Percentiles rank a stretch among this genome's conserved stretches.
phyloP scores from a whole-genome alignment of 1,284 basidiomycete species.

The Microbotryum lychnidis-dioicae region DNA sequence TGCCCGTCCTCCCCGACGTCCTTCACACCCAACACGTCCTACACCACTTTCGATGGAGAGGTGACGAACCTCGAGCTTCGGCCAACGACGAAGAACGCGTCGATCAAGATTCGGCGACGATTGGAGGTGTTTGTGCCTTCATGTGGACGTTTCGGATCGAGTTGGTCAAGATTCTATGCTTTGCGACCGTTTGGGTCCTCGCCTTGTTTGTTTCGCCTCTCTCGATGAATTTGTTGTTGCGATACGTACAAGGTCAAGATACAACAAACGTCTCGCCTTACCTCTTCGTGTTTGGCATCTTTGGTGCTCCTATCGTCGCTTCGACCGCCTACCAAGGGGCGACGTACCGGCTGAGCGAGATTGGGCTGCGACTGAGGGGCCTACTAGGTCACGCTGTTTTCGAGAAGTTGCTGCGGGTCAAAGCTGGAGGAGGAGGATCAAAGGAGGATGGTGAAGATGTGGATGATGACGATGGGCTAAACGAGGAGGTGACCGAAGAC shows the following conservation, averaged over 20 bases:
- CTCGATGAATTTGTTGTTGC: slow-evolving; percentile 27
- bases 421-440: slow-evolving; percentile 19
- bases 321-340: slow-evolving; percentile 26
- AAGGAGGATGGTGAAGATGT: neutral
- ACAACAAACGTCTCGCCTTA: slow-evolving; percentile 19
- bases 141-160: slow-evolving; percentile 15
- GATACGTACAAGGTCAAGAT: slow-evolving; percentile 19
- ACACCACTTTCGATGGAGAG: slow-evolving; percentile 14
- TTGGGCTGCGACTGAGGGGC: slow-evolving; percentile 16
- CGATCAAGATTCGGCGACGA: neutral
- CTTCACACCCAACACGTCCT: slow-evolving; percentile 12
- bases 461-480: neutral
- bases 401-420: slow-evolving; percentile 21
- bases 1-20: slow-evolving; percentile 21
- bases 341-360: slow-evolving; percentile 17
- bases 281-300: slow-evolving; percentile 23
- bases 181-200: slow-evolving; percentile 22
- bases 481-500: too few relatives aligned
- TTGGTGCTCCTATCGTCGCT: slow-evolving; percentile 18
- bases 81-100: neutral
- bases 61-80: neutral
- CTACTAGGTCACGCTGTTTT: slow-evolving; percentile 18
- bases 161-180: slow-evolving; percentile 11
- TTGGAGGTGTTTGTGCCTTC: slow-evolving; percentile 9
- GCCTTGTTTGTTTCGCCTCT: slow-evolving; percentile 24